Evolutionary conservation across 2,329 filamentous ascomycete species (phyloP), one percentile per base, ranked within the genome.

Genomic region (Calonectria henricotiae): DNA sequence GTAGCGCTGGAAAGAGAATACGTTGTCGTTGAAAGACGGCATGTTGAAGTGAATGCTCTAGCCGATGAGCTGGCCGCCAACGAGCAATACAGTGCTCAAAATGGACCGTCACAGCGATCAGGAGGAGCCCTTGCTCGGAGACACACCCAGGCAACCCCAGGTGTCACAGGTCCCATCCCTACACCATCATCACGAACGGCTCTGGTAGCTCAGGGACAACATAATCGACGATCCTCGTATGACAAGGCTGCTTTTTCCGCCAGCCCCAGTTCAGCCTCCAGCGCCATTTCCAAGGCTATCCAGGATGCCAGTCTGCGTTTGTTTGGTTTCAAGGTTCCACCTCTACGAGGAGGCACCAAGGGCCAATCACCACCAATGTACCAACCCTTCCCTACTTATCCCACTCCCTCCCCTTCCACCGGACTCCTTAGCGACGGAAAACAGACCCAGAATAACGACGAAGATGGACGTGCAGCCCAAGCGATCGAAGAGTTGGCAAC

Each of bases 11-110:
- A 98, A 80, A 91, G 96, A 74, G 96, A 98, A 74, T 99, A 98
- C 77, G 96, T 99, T 23, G 88, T 98, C 30, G 94, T 99, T 13
- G 96, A 99, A 84, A 98, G 98, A 85, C 91, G 93, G 74, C 93
- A 95, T 23, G 95, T 99, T 12, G 96, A 98, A 81, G 96, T 99
- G 62, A 98, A 99, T 81, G 96, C 96, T 3, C 93, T 99, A 78
- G 96, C 96, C 25, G 96, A 99, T 82, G 96, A 98, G 82, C 86
- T 99, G 79, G 95, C 94, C 51, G 93, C 95, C 63, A 96, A 93
- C 78, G 93, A 93, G 58, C 91, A 91, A 61, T 83, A 91, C 25
- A 87, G 77, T 12, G 72, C 74, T 17, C 66, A 67, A 30, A 89
- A 74, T 83, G 86, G 70, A 81, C 87, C 73, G 35, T 86, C 89